Percentiles rank a stretch among this genome's conserved stretches.
These are phyloP conservation scores for Pleurostoma richardsiae DNA, from an alignment of 2,329 filamentous ascomycete species.

Conservation along the genomic window DNA sequence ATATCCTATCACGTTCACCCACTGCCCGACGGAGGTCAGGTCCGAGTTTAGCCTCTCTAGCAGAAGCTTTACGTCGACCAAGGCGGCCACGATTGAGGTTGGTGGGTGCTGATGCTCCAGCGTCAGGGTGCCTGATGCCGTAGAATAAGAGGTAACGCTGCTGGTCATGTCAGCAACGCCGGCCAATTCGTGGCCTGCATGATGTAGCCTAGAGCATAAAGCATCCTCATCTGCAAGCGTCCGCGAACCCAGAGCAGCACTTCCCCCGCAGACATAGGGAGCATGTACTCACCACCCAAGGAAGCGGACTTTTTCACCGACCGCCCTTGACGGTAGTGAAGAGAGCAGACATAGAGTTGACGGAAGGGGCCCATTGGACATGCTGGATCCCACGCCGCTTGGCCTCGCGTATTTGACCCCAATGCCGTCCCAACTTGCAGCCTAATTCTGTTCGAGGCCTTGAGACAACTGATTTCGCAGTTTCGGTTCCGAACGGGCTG, in stretches of 20 bases:
- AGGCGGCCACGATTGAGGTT: conserved; percentile 38
- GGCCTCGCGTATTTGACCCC: too few relatives aligned
- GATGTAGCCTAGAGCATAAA: background rate
- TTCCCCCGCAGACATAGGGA: conserved; percentile 12
- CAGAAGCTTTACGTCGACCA: conserved; percentile 68
- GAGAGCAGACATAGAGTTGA: conserved; percentile 62
- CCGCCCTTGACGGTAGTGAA: conserved; percentile 43
- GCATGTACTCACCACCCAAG: conserved; percentile 70
- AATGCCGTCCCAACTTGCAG: too few relatives aligned
- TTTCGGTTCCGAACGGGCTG: too few relatives aligned
- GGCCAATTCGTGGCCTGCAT: conserved; percentile 1
- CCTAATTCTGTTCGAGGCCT: too few relatives aligned
- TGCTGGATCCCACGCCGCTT: conserved; percentile 14
- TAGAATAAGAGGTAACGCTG: conserved; percentile 48
- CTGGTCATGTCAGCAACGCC: conserved; percentile 14
- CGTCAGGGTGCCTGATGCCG: conserved; percentile 53
- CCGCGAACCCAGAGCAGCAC: conserved; percentile 8
- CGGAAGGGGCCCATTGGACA: conserved; percentile 58
- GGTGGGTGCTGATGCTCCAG: conserved; percentile 64
- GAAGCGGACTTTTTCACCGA: conserved; percentile 80
- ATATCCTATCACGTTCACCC: conserved; percentile 88
- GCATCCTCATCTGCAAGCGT: background rate
- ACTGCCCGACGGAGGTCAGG: conserved; percentile 68
- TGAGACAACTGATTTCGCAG: too few relatives aligned
- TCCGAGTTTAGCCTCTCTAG: conserved; percentile 59